These are phyloP conservation scores for Tylopilus plumbeoviolaceoides DNA, from an alignment of 768 basidiomycete genomes.

Conservation along the genomic window DNA sequence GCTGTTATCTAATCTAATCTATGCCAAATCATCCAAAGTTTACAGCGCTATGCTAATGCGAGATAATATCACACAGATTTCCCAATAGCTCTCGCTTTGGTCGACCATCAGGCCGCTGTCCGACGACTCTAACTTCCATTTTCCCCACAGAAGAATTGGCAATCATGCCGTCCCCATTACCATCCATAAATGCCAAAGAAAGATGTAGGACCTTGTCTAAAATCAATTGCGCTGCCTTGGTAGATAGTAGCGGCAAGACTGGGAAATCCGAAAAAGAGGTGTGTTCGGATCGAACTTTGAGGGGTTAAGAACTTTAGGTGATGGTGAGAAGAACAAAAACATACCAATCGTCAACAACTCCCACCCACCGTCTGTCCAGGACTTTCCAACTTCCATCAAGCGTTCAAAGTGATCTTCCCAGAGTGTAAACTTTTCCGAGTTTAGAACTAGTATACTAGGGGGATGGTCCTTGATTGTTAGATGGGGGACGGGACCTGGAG, in stretches of 20 bases:
- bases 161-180: not conserved
- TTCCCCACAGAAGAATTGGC: slow-evolving; percentile 9
- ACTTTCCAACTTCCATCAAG: slow-evolving; percentile 47
- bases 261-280: slow-evolving; percentile 29
- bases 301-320: not conserved
- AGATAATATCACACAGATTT: slow-evolving; percentile 19
- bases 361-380: slow-evolving; percentile 48
- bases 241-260: slow-evolving; percentile 19
- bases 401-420: slow-evolving; percentile 73
- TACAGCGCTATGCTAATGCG: slow-evolving; percentile 10
- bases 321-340: slow-evolving; percentile 9
- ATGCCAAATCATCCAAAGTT: not conserved
- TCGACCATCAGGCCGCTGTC: slow-evolving; percentile 22
- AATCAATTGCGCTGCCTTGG: slow-evolving; percentile 17
- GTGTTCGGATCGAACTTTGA: slow-evolving; percentile 23
- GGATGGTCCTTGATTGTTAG: slow-evolving; percentile 6
- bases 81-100: slow-evolving; percentile 23
- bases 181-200: slow-evolving; percentile 24
- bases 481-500: slow-evolving; percentile 44
- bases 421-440: slow-evolving; percentile 73
- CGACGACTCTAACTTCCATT: slow-evolving; percentile 21
- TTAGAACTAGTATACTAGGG: slow-evolving; percentile 59
- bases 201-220: slow-evolving; percentile 21
- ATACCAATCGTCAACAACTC: slow-evolving; percentile 48
- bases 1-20: slow-evolving; percentile 22